These are phyloP conservation scores for Thozetella sp. DNA, from an alignment of 495 filamentous ascomycete species.

Conservation along the genomic window DNA sequence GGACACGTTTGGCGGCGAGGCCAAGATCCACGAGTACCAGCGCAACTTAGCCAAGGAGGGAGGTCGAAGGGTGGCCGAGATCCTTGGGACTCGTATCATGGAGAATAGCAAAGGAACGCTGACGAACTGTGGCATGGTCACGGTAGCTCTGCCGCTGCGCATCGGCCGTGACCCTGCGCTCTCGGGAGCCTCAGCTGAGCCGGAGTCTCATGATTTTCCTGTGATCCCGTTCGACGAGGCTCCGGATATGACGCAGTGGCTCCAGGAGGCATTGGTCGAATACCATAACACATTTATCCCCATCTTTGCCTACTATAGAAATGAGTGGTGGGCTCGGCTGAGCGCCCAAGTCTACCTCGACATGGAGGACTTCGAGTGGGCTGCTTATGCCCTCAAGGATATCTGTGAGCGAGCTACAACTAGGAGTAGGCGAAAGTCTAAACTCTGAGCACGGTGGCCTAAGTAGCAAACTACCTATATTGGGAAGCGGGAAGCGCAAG, in stretches of 20 bases:
- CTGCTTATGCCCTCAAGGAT: slow-evolving; percentile 57
- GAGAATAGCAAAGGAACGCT: slow-evolving; percentile 53
- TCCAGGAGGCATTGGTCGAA: slow-evolving; percentile 52
- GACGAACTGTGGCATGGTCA: slow-evolving; percentile 58
- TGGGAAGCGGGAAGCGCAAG: too few species aligned
- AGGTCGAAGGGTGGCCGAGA: slow-evolving; percentile 56
- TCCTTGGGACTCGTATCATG: slow-evolving; percentile 72
- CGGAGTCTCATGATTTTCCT: slow-evolving; percentile 22
- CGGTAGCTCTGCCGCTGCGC: slow-evolving; percentile 71
- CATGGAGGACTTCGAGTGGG: slow-evolving; percentile 75
- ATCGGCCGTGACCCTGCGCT: slow-evolving; percentile 12
- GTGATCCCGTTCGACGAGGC: slow-evolving; percentile 34
- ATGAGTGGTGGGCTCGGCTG: slow-evolving; percentile 67
- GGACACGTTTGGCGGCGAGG: slow-evolving; percentile 75
- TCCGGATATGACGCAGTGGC: slow-evolving; percentile 50
- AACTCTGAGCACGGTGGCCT: not conserved
- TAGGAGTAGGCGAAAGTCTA: not conserved
- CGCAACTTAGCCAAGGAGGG: slow-evolving; percentile 58
- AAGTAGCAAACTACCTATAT: too few species aligned
- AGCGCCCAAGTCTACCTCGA: slow-evolving; percentile 84
- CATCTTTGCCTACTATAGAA: slow-evolving; percentile 56
- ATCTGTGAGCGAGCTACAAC: slow-evolving; percentile 47
- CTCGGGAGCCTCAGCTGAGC: slow-evolving; percentile 8
- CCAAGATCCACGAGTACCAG: slow-evolving; percentile 61
- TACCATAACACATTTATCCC: slow-evolving; percentile 74